Base-by-base conservation (phyloP, 306 rosid genomes). In the Rosa lucieae region DNA sequence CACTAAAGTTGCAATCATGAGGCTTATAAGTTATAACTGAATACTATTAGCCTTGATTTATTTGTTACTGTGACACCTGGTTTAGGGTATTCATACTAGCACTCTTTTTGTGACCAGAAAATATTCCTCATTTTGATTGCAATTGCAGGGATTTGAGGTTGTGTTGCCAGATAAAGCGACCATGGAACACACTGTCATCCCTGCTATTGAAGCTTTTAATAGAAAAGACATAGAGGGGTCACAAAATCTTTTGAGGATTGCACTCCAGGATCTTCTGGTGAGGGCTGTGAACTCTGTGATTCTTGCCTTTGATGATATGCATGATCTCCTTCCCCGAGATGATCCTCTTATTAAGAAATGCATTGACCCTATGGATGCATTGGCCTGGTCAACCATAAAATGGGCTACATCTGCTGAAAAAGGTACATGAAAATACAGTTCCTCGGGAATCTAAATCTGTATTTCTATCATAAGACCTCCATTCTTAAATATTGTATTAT, bases 201-300 rank as follows among this genome's bases (percentile, higher is more conserved):
- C 96, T 58, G 91, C 94, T 53, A 82, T 78, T 62, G 96, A 89
- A 83, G 97, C 97, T 73, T 76, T 89, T 80, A 80, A 84, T 77
- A 81, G 94, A 83, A 89, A 89, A 37, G 97, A 93, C 83, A 85
- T 83, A 78, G 90, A 93, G 85, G 96, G 92, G 65, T 93, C 96
- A 37, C 80, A 84, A 77, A 93, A 89, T 77, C 89, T 91, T 53
- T 79, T 89, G 78, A 84, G 96, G 85, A 88, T 93, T 70, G 91
- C 96, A 1, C 89, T 93, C 78, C 94, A 88, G 78, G 91, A 89
- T 89, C 94, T 93, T 84, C 66, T 91, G 65, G 90, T 91, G 69
- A 89, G 94, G 74, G 97, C 90, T 42, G 93, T 86, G 51, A 93
- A 85, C 76, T 78, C 79, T 48, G 75, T 93, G 23, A 83, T 93